Base-by-base conservation (phyloP, 2,329 filamentous ascomycete genomes). In the Dactylellina cionopaga region DNA sequence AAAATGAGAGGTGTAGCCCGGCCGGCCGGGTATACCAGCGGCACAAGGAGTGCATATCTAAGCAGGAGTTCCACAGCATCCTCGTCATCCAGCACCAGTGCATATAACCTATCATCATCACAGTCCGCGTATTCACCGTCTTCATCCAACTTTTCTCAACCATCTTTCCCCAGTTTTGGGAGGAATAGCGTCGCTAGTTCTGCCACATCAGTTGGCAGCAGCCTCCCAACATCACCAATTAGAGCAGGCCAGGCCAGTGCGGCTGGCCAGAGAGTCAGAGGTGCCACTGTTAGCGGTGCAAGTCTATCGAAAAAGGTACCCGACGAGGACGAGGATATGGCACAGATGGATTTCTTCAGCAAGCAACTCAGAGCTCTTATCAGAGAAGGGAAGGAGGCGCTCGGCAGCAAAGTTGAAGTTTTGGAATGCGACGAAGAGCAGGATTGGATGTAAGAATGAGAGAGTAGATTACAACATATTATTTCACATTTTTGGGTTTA, bases 301-400 rank as follows among this genome's bases (percentile, higher is more conserved):
- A 27, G 22, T 1, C 43, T 54, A 5, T 37, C 59, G 11, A 64
- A 65, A 27, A 72, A 65, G 66, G 51, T 29, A 24, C 24, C 54
- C 7, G 72, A 64, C 11, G 75, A 87, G 54, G 90, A 91, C 66
- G 92, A 96, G 77, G 84, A 88, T 46, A 89, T 93, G 76, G 86
- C 91, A 5, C 92, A 98, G 76, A 87, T 89, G 43, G 88, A 90
- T 56, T 90, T 89, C 24, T 88, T 98, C 80, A 96, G 95, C 78
- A 85, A 87, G 49, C 88, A 90, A 76, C 82, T 98, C 49, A 87
- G 90, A 78, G 90, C 89, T 31, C 92, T 99, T 90, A 96, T 99
- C 60, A 85, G 89, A 1, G 90, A 98, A 80, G 95, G 93, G 0
- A 90, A 90, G 76, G 90, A 95, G 80, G 95, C 95, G 1, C 81